Evolutionary conservation across 2,329 filamentous ascomycete genomes (phyloP).

Genomic region (Pyrenochaeta sp.): DNA sequence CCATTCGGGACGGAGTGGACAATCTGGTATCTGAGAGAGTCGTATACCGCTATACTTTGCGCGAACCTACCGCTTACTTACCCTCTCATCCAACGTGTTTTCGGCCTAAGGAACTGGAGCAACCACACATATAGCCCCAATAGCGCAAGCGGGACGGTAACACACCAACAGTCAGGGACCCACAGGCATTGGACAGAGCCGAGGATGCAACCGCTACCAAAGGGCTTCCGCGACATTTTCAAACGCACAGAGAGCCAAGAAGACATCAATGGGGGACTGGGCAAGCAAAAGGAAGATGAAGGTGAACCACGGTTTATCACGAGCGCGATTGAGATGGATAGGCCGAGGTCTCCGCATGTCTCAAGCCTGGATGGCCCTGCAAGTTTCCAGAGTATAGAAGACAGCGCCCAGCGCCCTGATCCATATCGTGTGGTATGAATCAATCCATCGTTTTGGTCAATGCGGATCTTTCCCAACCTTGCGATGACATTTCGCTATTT

Average conservation of each 20-base stretch:
- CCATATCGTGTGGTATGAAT: constrained; percentile 19
- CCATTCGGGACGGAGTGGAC: constrained; percentile 66
- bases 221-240: constrained; percentile 21
- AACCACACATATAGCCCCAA: constrained; percentile 26
- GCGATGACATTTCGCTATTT: constrained; percentile 1
- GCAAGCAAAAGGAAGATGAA: constrained; percentile 20
- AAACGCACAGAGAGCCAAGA: constrained; percentile 33
- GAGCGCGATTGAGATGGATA: constrained; percentile 36
- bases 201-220: constrained; percentile 17
- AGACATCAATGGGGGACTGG: constrained; percentile 26
- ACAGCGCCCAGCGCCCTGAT: constrained; percentile 17
- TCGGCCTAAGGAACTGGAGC: constrained; percentile 48
- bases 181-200: constrained; percentile 22
- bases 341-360: constrained; percentile 13
- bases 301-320: constrained; percentile 32
- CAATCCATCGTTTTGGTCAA: constrained; percentile 6
- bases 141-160: constrained; percentile 7
- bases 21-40: constrained; percentile 65
- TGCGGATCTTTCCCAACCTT: background rate
- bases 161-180: constrained; percentile 6
- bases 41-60: constrained; percentile 67
- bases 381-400: constrained; percentile 22
- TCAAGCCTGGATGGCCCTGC: constrained; percentile 19
- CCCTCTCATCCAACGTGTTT: constrained; percentile 62
- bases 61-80: constrained; percentile 69